Base-by-base conservation (phyloP, 2,329 filamentous ascomycete species). In the Chaetomiaceae sp. region DNA sequence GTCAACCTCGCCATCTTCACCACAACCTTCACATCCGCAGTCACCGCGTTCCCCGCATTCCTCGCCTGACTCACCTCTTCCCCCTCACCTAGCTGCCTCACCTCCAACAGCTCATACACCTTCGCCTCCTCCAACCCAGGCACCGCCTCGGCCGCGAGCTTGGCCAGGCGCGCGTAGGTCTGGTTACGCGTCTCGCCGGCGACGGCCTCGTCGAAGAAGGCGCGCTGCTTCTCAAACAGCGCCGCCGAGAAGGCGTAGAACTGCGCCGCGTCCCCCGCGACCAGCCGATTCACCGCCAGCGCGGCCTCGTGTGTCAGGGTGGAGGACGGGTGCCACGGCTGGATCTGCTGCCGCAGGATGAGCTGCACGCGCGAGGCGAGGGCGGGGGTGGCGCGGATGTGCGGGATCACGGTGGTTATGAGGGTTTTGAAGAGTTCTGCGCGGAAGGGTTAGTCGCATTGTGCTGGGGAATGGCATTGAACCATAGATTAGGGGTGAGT, bases 311-410 rank as follows among this genome's bases (percentile, higher is more conserved):
- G 87, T 46, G 79, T 74, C 10, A 89, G 75, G 6, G 85, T 89
- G 33, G 81, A 89, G 17, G 85, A 88, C 2, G 91, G 91, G 68
- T 97, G 90, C 91, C 91, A 95, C 12, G 89, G 88, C 70, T 95
- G 89, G 60, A 96, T 80, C 64, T 95, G 89, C 64, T 91, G 90
- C 40, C 90, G 84, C 73, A 96, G 87, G 60, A 97, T 78, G 57
- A 95, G 73, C 58, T 86, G 76, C 3, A 95, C 69, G 51, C 74
- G 75, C 49, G 71, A 56, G 12, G 71, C 64, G 63, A 71, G 73
- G 19, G 69, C 58, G 53, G 85, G 81, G 58, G 81, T 81, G 40
- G 72, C 58, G 51, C 75, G 72, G 56, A 95, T 73, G 38, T 78
- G 64, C 1, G 86, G 83, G 49, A 79, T 71, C 48, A 95, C 78